Evolutionary conservation across 768 basidiomycete species (phyloP), one percentile per base, ranked within the genome.

Genomic region (Russula olivacea): DNA sequence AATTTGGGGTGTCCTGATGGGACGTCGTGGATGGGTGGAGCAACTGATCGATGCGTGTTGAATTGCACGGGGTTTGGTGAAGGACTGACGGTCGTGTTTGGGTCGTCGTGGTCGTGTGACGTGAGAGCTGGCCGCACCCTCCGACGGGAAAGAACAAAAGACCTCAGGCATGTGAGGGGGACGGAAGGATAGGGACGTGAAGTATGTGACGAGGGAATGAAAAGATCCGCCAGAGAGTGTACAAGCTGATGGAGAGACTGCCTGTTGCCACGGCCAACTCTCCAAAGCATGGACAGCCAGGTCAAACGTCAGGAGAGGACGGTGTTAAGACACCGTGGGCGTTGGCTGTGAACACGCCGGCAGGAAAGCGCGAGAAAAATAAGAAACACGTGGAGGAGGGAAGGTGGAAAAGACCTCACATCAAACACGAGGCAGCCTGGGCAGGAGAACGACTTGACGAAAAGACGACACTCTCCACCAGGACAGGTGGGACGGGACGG

Each of bases 211-310:
- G 69, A 61, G 61, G 69, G 63, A 52, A 67, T 66, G 68, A 71
- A 65, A 48, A 65, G 53, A 58, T 71, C 63, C 67, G 73, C 74
- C 47, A 49, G 34, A 36, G 47, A 49, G 59, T 41, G 61, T 52
- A 51, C 36, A 10, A 59, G 55, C 66, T 76, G 77, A 68, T 79
- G 76, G 73, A 82, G 73, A 75, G 59, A 49, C 21, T 78, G 78
- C 74, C 80, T 82, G 76, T 75, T 78, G 74, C 78, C 75, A 75
- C 80, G 76, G 71, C 78, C 74, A 71, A 76, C 79, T 76, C 81
- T 82, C 83, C 81, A 83, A 76, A 84, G 86, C 87, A 89, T 89
- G 83, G 83, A 84, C 84, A 83, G 80, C 78, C 79, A 78, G 79
- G 69, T 68, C 61, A 73, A 66, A 69, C 68, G 71, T 68, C 60